Conservation (phyloP, 768 basidiomycete species). For the Macrocybe gigantea region DNA sequence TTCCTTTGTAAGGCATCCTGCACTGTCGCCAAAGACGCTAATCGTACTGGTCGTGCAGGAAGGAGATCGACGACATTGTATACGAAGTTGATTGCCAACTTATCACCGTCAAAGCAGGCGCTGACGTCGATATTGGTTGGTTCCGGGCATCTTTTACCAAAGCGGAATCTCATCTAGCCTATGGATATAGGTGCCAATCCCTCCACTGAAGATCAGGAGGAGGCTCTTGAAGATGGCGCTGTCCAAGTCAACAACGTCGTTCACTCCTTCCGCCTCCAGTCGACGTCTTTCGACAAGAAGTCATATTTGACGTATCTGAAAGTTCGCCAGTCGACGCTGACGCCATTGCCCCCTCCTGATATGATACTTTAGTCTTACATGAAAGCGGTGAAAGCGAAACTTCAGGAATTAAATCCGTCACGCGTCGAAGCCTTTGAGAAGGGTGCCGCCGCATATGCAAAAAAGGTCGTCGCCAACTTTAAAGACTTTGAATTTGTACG, state of each 20-base stretch:
- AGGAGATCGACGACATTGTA: slow-evolving; percentile 69
- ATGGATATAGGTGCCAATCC: slow-evolving; percentile 75
- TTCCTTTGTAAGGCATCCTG: slow-evolving; percentile 57
- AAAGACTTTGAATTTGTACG: slow-evolving; percentile 89
- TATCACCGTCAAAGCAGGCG: slow-evolving; percentile 67
- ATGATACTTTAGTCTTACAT: slow-evolving; percentile 69
- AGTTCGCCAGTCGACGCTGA: slow-evolving; percentile 28
- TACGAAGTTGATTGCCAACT: slow-evolving; percentile 82
- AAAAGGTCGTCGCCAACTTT: slow-evolving; percentile 87
- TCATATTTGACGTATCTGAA: slow-evolving; percentile 78
- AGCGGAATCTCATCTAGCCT: not conserved
- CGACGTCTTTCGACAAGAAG: slow-evolving; percentile 87
- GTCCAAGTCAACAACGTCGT: slow-evolving; percentile 81
- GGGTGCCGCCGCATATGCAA: slow-evolving; percentile 68
- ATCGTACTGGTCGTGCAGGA: slow-evolving; percentile 38
- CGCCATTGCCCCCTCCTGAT: not conserved
- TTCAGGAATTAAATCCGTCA: slow-evolving; percentile 48
- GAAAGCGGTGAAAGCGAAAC: slow-evolving; percentile 77
- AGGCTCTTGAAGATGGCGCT: slow-evolving; percentile 77
- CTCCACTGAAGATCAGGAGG: slow-evolving; percentile 82
- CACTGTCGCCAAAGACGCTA: not conserved
- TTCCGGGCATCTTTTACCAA: slow-evolving; percentile 2
- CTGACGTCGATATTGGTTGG: slow-evolving; percentile 85
- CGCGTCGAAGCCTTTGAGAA: slow-evolving; percentile 77
- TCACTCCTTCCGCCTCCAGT: slow-evolving; percentile 85